These are phyloP conservation scores for Ilex aquifolium DNA, from an alignment of 257 asterid species.

Conservation along the genomic window DNA sequence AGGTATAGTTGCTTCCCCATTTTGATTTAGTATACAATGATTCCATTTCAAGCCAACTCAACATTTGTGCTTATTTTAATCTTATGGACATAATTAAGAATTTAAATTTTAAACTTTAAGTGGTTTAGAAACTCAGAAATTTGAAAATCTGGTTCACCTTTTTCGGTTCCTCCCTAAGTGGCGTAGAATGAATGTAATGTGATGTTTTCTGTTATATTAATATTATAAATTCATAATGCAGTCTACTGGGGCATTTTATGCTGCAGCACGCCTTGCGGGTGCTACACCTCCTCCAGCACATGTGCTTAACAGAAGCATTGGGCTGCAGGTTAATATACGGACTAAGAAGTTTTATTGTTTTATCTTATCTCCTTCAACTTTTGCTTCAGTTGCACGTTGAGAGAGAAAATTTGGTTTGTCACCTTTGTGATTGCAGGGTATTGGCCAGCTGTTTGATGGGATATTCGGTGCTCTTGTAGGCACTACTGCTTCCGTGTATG, in stretches of 20 bases:
- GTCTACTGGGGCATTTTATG: conserved; percentile 89
- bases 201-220: background rate
- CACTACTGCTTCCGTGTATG: conserved; percentile 82
- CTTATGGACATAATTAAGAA: too few species aligned
- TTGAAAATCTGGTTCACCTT: too few species aligned
- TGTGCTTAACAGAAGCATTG: conserved; percentile 92
- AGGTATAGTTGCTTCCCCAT: conserved; percentile 41
- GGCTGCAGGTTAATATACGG: conserved; percentile 62
- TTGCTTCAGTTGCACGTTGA: background rate
- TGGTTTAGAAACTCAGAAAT: too few species aligned
- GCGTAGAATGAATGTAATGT: background rate
- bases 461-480: conserved; percentile 83
- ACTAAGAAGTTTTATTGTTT: background rate
- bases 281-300: conserved; percentile 89
- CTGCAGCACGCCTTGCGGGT: conserved; percentile 94
- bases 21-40: conserved; percentile 5
- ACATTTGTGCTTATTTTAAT: background rate
- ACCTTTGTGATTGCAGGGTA: conserved; percentile 49
- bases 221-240: conserved; percentile 25
- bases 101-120: too few species aligned
- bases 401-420: background rate
- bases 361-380: background rate
- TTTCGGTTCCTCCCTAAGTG: too few species aligned
- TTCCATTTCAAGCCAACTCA: background rate
- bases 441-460: conserved; percentile 90